Base-by-base conservation (phyloP, 345 rosid species). In the Salix caprea region DNA sequence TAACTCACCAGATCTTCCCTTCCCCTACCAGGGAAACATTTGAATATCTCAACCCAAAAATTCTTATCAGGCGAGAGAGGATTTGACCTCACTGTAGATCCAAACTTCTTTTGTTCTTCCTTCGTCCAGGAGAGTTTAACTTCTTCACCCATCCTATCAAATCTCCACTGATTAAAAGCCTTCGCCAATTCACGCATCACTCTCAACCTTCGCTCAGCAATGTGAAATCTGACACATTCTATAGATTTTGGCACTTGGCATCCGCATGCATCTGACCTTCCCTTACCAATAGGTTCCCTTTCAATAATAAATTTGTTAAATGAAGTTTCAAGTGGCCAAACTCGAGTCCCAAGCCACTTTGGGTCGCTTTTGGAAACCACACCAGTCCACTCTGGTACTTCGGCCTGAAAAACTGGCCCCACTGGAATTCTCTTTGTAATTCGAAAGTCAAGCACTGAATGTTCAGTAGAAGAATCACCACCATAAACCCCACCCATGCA, bases 211-310 rank as follows among this genome's bases (percentile, higher is more conserved):
- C 86, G 89, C 83, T 88, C 86, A 23, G 80, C 54, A 50, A 83
- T 76, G 61, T 96, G 99, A 86, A 91, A 96, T 73, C 89, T 88
- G 50, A 92, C 88, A 74, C 99, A 96, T 76, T 87, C 91, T 10
- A 78, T 6, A 70, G 99, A 96, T 75, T 84, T 90, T 67, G 71
- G 89, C 76, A 74, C 65, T 39, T 77, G 80, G 76, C 99, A 96
- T 67, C 99, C 94, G 79, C 99, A 93, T 67, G 85, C 74, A 74
- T 90, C 92, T 74, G 83, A 85, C 76, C 98, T 91, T 80, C 96
- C 98, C 84, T 87, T 93, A 44, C 99, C 99, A 48, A 96, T 92
- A 2, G 86, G 95, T 75, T 91, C 96, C 80, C 94, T 82, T 87
- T 96, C 97, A 37, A 93, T 82, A n/a, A 92, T 82, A 77, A 64